phyloP scores from a whole-genome alignment of 225 moss, liverwort and hornwort species.

The Bryum argenteum region DNA sequence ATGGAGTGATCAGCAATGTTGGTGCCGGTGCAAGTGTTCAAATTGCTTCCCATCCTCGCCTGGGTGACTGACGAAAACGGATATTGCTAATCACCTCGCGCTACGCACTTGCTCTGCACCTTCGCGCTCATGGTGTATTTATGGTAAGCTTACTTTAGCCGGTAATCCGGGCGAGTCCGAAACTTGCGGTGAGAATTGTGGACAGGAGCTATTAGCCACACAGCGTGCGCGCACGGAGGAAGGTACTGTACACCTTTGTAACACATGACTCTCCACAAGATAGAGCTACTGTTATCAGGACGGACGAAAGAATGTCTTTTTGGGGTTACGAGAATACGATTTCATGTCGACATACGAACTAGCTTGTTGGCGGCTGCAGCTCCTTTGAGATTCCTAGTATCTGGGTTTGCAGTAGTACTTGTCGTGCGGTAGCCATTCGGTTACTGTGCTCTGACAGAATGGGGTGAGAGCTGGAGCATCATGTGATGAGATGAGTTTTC shows the following conservation, averaged over 20 bases:
- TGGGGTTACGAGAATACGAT: too few relatives aligned
- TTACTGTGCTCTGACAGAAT: slow-evolving; percentile 14
- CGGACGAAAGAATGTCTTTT: too few relatives aligned
- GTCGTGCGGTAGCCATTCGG: not conserved
- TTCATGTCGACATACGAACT: not conserved
- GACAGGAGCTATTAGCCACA: slow-evolving; percentile 38
- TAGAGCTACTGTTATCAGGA: not conserved
- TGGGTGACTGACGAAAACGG: not conserved
- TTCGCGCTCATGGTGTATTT: slow-evolving; percentile 5
- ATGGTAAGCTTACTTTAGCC: slow-evolving; percentile 9
- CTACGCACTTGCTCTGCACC: too few relatives aligned
- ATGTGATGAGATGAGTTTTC: not conserved
- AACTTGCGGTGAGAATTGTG: slow-evolving; percentile 34
- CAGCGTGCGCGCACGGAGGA: not conserved
- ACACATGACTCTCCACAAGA: slow-evolving; percentile 11
- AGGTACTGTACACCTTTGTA: too few relatives aligned
- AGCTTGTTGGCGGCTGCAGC: slow-evolving; percentile 3
- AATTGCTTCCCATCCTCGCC: not conserved
- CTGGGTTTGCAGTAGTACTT: not conserved
- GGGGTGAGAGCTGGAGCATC: slow-evolving; percentile 18
- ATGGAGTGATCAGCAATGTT: not conserved
- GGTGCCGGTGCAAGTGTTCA: not conserved
- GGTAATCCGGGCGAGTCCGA: not conserved
- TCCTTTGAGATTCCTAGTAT: slow-evolving; percentile 11
- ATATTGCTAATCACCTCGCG: not conserved